Evolutionary conservation across 73 alveolate species (phyloP).

Genomic region (Tetrahymena borealis): DNA sequence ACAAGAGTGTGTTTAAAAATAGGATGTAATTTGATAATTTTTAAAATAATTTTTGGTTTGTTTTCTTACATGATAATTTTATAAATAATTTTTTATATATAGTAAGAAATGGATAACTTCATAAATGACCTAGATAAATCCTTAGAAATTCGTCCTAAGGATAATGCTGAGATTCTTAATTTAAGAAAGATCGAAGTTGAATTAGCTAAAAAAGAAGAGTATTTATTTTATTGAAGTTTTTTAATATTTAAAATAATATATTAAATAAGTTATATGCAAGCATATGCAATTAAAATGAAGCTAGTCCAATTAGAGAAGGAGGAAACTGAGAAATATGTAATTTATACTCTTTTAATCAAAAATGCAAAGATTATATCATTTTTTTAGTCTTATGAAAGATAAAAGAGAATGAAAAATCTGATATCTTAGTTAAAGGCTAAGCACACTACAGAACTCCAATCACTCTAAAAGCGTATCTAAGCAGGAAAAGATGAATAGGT

Average conservation of each 20-base stretch:
- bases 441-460: background rate
- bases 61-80: too few species aligned
- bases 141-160: constrained; percentile 24
- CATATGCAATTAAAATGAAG: constrained; percentile 43
- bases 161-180: constrained; percentile 49
- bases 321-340: constrained; percentile 32
- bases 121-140: constrained; percentile 10
- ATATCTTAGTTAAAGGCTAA: background rate
- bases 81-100: background rate
- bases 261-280: constrained; percentile 33
- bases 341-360: background rate
- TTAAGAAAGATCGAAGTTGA: constrained; percentile 34
- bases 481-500: background rate
- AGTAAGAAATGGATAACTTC: constrained; percentile 35
- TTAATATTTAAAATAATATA: too few species aligned
- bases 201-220: constrained; percentile 52
- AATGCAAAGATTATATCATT: background rate
- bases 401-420: background rate
- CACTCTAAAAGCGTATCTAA: background rate
- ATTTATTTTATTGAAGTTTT: too few species aligned
- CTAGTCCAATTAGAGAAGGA: constrained; percentile 25
- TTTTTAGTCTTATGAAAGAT: background rate
- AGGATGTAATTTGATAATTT: background rate
- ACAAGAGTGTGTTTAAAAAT: constrained; percentile 31
- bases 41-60: too few species aligned